Percentiles rank a stretch among this genome's conserved stretches.
Conservation (phyloP, 805 yeast genomes). For the Saccharomycopsis sp. region DNA sequence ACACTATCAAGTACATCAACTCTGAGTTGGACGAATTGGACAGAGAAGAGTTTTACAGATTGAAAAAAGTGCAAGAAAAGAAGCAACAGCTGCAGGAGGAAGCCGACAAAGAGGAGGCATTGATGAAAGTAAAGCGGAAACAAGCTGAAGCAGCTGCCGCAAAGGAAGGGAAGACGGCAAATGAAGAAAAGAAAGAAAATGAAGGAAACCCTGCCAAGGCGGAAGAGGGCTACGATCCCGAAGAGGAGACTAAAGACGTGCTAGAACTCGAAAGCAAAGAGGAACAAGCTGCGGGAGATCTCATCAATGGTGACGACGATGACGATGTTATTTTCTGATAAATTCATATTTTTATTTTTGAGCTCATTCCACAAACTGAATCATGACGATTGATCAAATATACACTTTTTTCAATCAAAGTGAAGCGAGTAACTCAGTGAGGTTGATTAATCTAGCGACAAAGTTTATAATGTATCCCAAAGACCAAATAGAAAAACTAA, state of each 20-base stretch:
- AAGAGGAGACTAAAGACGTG: neutral
- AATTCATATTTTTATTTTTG: too few species aligned
- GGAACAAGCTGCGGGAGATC: conserved; percentile 17
- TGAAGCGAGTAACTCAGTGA: too few species aligned
- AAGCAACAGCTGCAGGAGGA: conserved; percentile 72
- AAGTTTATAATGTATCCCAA: conserved; percentile 22
- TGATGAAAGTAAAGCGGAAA: conserved; percentile 24
- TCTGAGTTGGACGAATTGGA: conserved; percentile 96
- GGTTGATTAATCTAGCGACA: too few species aligned
- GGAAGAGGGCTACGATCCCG: conserved; percentile 2
- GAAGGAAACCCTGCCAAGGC: conserved; percentile 15
- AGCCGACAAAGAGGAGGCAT: conserved; percentile 45
- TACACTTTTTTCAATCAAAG: too few species aligned
- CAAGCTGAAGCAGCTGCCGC: conserved; percentile 22
- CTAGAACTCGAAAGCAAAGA: conserved; percentile 11
- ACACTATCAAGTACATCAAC: conserved; percentile 84
- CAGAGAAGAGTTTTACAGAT: conserved; percentile 94
- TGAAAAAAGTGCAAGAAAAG: conserved; percentile 94
- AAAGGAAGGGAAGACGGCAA: conserved; percentile 22
- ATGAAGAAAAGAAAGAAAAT: conserved; percentile 20
- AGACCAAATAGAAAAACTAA: too few species aligned
- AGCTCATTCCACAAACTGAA: too few species aligned
- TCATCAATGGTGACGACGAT: conserved; percentile 31
- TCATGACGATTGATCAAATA: too few species aligned
- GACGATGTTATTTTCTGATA: conserved; percentile 21